Percentiles rank a stretch among this genome's conserved stretches.
These are phyloP conservation scores for Biancaea sappan DNA, from an alignment of 306 rosid species.

Conservation along the genomic window DNA sequence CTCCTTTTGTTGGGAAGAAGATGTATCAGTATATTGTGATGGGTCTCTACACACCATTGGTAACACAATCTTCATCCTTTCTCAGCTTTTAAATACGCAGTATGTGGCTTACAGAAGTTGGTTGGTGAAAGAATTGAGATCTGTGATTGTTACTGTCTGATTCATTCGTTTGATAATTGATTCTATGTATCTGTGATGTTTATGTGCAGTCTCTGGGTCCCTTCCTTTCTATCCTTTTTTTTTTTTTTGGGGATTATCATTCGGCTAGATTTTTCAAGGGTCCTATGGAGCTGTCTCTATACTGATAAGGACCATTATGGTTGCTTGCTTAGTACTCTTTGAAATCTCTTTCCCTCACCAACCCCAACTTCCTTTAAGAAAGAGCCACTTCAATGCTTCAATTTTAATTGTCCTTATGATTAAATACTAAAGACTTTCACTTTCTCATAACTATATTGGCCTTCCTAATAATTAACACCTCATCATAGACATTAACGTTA, in stretches of 20 bases:
- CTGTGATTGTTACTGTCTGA: conserved; percentile 40
- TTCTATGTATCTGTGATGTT: conserved; percentile 2
- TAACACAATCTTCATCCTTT: conserved; percentile 38
- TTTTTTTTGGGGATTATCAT: conserved; percentile 1
- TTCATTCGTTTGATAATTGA: conserved; percentile 20
- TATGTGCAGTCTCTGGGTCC: conserved; percentile 15
- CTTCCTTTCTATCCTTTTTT: conserved; percentile 23
- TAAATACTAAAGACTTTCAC: background rate
- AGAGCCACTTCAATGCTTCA: background rate
- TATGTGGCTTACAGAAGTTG: background rate
- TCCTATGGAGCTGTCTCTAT: background rate
- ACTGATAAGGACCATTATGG: conserved; percentile 19
- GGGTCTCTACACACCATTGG: conserved; percentile 86
- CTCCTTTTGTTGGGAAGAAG: conserved; percentile 83
- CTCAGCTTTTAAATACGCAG: conserved; percentile 4
- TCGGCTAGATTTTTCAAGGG: conserved; percentile 11
- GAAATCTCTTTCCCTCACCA: background rate
- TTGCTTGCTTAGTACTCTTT: conserved; percentile 22
- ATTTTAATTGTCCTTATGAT: background rate
- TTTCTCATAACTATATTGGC: conserved; percentile 10
- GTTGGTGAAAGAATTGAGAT: conserved; percentile 49
- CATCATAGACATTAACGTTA: background rate
- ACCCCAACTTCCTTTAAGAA: background rate
- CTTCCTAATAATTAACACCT: background rate
- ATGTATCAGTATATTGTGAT: conserved; percentile 65